Evolutionary conservation across 2,329 filamentous ascomycete genomes (phyloP), one percentile per base, ranked within the genome.

Genomic region (Didymella pomorum): DNA sequence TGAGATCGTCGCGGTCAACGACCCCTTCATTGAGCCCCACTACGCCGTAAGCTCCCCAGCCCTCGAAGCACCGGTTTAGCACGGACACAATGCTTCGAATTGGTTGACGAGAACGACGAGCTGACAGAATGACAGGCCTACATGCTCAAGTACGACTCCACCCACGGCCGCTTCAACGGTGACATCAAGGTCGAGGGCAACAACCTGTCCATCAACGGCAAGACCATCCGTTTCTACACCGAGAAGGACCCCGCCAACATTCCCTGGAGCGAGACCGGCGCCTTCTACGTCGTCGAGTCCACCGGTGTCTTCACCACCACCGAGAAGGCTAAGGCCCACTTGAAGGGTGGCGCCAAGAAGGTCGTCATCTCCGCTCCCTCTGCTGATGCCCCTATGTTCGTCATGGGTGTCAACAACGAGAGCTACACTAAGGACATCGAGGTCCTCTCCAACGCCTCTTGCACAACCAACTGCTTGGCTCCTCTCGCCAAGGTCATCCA

Each of bases 381-480:
- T 65, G 90, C 91, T 71, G 95, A 99, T 85, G 95, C 95, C 78
- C 94, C 94, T 80, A 99, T 99, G 95, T 99, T 96, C 88, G 95
- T 99, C 79, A 96, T 97, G 89, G 95, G 95, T 80, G 95, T 99
- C 85, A 99, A 98, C 88, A 86, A 98, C 84, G 87, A 93, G 81
- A 86, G 82, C 75, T 98, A 98, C 89, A 94, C 91, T 81, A 89
- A 90, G 79, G 91, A 91, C 80, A 87, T 95, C 81, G 84, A 92
- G 75, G 89, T 99, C 81, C 92, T 98, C 85, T 98, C 95, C 84
- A 99, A 99, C 86, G 95, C 95, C 75, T 98, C 95, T 74, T 98
- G 95, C 92, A 99, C 95, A 81, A 98, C 95, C 87, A 99, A 99
- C 92, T 98, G 95, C 89, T 85, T 99, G 83, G 95, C 95, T 81